phyloP scores from a whole-genome alignment of 306 rosid species.

The Cajanus cajan region DNA sequence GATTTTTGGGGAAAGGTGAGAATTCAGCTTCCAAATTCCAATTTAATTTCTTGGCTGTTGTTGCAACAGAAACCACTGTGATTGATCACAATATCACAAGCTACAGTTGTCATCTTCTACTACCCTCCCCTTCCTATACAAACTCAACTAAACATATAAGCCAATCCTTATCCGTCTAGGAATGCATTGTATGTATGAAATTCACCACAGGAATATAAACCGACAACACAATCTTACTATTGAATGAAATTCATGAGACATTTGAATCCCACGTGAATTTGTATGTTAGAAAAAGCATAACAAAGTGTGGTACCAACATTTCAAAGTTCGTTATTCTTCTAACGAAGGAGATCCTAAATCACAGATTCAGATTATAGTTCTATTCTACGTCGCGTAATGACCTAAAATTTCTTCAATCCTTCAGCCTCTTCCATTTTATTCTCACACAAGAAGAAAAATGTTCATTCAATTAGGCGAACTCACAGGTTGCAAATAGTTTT shows the following conservation, averaged over 20 bases:
- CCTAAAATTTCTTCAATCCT: conserved; percentile 8
- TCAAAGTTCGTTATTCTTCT: conserved; percentile 15
- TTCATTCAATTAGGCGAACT: conserved; percentile 36
- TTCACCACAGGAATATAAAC: background rate
- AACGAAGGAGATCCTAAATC: background rate
- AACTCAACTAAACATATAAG: conserved; percentile 25
- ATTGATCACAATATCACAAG: too few species aligned
- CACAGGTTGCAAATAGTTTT: conserved; percentile 22
- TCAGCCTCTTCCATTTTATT: conserved; percentile 12
- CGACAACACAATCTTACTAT: background rate
- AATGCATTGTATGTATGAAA: conserved; percentile 26
- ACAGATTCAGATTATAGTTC: conserved; percentile 4
- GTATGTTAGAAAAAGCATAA: background rate
- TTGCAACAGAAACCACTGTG: conserved; percentile 20
- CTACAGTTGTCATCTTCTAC: background rate
- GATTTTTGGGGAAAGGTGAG: too few species aligned
- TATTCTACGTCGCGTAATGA: background rate
- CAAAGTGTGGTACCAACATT: background rate
- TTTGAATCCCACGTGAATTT: background rate
- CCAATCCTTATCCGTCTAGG: background rate
- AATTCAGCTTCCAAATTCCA: conserved; percentile 22
- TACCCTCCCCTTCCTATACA: background rate
- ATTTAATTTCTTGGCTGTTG: conserved; percentile 16
- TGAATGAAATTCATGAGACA: background rate
- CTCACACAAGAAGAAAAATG: background rate